Evolutionary conservation across 176 grass and related monocot genomes (phyloP).

Genomic region (Cenchrus purpureus): DNA sequence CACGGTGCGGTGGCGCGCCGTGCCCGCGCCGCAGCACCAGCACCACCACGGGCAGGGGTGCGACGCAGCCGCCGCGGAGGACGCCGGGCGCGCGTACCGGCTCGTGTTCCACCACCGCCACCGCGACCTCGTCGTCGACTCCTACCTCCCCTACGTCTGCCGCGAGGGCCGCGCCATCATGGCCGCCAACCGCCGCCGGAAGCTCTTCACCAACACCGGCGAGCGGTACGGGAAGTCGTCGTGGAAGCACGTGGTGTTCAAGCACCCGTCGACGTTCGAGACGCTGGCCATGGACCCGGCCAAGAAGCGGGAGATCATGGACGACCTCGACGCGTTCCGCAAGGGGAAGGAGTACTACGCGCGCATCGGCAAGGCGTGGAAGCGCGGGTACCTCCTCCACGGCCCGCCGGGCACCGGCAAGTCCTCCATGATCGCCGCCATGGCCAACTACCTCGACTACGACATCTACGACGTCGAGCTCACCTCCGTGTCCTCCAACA

Average conservation of each 20-base stretch:
- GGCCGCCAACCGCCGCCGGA: slow-evolving; percentile 21
- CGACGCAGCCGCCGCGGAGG: no score
- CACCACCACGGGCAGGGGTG: background rate
- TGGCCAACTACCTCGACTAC: slow-evolving; percentile 55
- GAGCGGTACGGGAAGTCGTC: background rate
- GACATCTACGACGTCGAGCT: slow-evolving; percentile 62
- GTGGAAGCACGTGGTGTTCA: slow-evolving; percentile 43
- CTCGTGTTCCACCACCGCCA: slow-evolving; percentile 42
- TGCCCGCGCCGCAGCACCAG: background rate
- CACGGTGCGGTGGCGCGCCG: slow-evolving; percentile 37
- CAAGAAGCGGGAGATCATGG: slow-evolving; percentile 37
- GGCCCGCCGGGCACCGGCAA: slow-evolving; percentile 53
- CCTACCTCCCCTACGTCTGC: slow-evolving; percentile 39
- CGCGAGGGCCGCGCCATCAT: slow-evolving; percentile 29
- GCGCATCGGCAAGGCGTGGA: slow-evolving; percentile 46
- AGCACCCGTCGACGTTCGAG: slow-evolving; percentile 52
- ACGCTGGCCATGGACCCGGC: slow-evolving; percentile 23
- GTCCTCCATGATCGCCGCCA: slow-evolving; percentile 48
- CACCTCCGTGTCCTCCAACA: slow-evolving; percentile 46
- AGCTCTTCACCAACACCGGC: slow-evolving; percentile 47
- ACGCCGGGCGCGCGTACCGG: background rate
- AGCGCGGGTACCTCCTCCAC: slow-evolving; percentile 50
- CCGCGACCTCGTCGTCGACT: slow-evolving; percentile 33
- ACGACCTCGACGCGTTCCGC: slow-evolving; percentile 39
- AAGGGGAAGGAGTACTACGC: slow-evolving; percentile 25